phyloP scores from a whole-genome alignment of 306 rosid genomes.

The Rosa rugosa region DNA sequence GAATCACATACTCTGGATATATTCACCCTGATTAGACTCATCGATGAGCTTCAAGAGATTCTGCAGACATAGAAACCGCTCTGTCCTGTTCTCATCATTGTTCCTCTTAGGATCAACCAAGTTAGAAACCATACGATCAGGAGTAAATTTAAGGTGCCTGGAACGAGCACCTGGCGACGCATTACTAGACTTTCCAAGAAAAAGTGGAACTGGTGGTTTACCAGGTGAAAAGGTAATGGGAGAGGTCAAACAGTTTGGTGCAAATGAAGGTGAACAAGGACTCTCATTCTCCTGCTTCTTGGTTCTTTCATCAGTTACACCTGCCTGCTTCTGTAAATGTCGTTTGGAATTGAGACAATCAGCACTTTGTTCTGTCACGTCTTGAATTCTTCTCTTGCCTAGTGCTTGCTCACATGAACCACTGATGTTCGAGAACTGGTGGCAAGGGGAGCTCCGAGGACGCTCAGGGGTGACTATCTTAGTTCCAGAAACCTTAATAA shows the following conservation, averaged over 20 bases:
- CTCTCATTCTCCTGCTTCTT: conserved; percentile 20
- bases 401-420: conserved; percentile 29
- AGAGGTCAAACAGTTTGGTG: conserved; percentile 25
- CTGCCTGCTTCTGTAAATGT: conserved; percentile 3
- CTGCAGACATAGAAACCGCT: conserved; percentile 31
- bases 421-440: conserved; percentile 25
- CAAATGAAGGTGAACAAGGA: conserved; percentile 25
- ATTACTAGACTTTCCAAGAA: conserved; percentile 20
- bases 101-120: conserved; percentile 17
- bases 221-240: conserved; percentile 26
- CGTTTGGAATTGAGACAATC: conserved; percentile 11
- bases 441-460: conserved; percentile 22
- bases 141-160: conserved; percentile 11
- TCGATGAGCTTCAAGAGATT: conserved; percentile 32
- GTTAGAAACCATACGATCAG: conserved; percentile 20
- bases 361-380: conserved; percentile 3
- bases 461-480: conserved; percentile 30
- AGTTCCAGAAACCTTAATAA: conserved; percentile 30
- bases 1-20: conserved; percentile 27
- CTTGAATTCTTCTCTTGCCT: conserved; percentile 27
- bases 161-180: conserved; percentile 10
- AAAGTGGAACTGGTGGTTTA: conserved; percentile 31
- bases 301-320: conserved; percentile 15
- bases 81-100: conserved; percentile 28
- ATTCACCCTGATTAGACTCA: conserved; percentile 33